Percentiles rank a stretch among this genome's conserved stretches.
Evolutionary conservation across 768 basidiomycete genomes (phyloP).

Genomic region (Russula sp.): DNA sequence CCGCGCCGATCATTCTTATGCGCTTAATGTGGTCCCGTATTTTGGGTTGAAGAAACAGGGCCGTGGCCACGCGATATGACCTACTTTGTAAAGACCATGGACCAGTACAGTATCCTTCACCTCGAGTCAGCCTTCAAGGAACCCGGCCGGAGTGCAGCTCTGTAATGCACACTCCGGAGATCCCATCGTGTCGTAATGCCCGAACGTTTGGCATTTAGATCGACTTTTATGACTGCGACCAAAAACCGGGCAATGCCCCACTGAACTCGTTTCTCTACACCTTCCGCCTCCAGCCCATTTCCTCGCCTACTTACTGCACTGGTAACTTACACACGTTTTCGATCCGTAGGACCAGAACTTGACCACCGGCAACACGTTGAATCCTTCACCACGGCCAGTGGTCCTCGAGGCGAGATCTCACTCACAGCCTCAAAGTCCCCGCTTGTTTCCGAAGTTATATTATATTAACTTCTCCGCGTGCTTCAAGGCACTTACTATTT

Average conservation of each 20-base stretch:
- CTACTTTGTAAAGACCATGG: neutral
- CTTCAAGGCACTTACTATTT: conserved; percentile 2
- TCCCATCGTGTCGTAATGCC: conserved; percentile 19
- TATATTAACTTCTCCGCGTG: neutral
- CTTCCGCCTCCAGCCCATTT: neutral
- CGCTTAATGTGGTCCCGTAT: neutral
- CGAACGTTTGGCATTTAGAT: conserved; percentile 10
- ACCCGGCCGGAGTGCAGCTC: conserved; percentile 11
- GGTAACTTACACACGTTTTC: conserved; percentile 16
- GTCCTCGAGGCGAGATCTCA: conserved; percentile 6
- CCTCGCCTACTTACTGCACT: conserved; percentile 6
- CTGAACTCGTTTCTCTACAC: conserved; percentile 3
- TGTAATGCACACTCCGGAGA: conserved; percentile 11
- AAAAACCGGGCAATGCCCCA: conserved; percentile 6
- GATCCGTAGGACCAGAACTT: conserved; percentile 3
- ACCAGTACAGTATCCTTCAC: neutral
- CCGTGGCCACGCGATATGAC: conserved; percentile 15
- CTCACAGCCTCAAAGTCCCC: neutral
- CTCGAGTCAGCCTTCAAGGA: conserved; percentile 9
- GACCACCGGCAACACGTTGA: conserved; percentile 14
- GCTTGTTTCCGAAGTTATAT: neutral
- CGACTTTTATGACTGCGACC: neutral
- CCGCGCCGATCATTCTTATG: conserved; percentile 13
- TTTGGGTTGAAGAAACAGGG: conserved; percentile 14
- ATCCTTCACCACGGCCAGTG: conserved; percentile 10